Base-by-base conservation (phyloP, 23 red algal species). In the Gracilaria domingensis region DNA sequence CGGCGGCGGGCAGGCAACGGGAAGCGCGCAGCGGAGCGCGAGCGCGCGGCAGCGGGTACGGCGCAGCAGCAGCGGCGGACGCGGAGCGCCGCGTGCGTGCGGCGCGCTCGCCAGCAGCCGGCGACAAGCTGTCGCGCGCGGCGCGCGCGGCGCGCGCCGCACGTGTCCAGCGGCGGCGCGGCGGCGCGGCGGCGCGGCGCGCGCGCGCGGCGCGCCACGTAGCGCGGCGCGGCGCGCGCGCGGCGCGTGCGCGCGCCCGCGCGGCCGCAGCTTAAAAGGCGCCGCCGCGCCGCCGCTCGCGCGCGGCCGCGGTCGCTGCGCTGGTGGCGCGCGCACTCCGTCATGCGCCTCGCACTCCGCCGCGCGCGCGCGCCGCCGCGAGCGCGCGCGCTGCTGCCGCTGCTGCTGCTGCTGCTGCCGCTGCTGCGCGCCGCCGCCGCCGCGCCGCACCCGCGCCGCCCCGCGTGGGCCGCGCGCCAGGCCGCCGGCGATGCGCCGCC, bases 151-250 rank as follows among this genome's bases (percentile, higher is more conserved):
- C 33, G 51, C 30, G 28, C 7, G 29, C 16, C 30, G 8, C 73
- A 72, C 66, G 40, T 38, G 36, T 45, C 13, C 36, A 38, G 26
- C 23, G 17, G 18, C 9, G 51, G 14, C 16, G 40, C 38, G 12
- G 65, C 32, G 84, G 42, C 32, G 28, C 36, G 36, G 67, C 67
- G 36, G 44, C 67, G 67, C 44, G 20, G 72, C 20, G 72, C 69
- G 69, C 69, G 69, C 69, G 39, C 25, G 24, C 17, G 44, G 37
- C 61, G 80, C 39, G 0, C 17, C n/a, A n/a, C n/a, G n/a, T n/a
- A n/a, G n/a, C n/a, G n/a, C n/a, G 17, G 53, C 49, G 30, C 48
- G 20, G 21, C 33, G 28, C 80, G 53, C 32, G 57, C 49, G 56
- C 79, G 1, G 28, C 32, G 48, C 77, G 55, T 23, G 48, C 55